Evolutionary conservation across 331 rosid genomes (phyloP).

Genomic region (Ulmus americana): DNA sequence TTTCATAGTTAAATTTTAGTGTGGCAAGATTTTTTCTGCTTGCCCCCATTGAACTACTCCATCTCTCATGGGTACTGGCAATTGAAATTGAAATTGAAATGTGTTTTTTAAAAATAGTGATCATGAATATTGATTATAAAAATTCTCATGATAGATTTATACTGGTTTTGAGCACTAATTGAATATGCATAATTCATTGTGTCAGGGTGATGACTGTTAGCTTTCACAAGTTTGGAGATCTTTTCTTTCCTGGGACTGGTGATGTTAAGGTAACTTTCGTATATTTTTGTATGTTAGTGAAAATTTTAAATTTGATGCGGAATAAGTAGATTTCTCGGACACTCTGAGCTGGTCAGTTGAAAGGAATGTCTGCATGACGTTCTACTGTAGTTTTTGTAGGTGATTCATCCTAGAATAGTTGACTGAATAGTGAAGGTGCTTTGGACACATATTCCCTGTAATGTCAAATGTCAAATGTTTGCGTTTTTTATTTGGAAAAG

Average conservation of each 20-base stretch:
- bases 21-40: background rate
- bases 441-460: too few species aligned
- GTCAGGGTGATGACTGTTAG: constrained; percentile 99
- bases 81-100: background rate
- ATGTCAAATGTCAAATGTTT: too few species aligned
- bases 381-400: too few species aligned
- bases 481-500: too few species aligned
- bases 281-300: constrained; percentile 10
- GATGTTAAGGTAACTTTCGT: constrained; percentile 76
- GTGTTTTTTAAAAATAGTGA: background rate
- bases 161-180: constrained; percentile 24
- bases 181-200: constrained; percentile 28
- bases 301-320: background rate
- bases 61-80: too few species aligned
- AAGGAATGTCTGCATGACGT: too few species aligned
- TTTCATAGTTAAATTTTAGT: too few species aligned
- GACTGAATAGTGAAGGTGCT: too few species aligned
- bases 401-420: too few species aligned
- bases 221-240: constrained; percentile 91
- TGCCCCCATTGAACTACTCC: background rate
- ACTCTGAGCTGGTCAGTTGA: background rate
- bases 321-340: background rate
- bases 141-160: constrained; percentile 1
- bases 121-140: background rate
- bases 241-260: constrained; percentile 93